Evolutionary conservation across 805 yeast genomes (phyloP), one percentile per base, ranked within the genome.

Genomic region (Wickerhamomyces silvicola): DNA sequence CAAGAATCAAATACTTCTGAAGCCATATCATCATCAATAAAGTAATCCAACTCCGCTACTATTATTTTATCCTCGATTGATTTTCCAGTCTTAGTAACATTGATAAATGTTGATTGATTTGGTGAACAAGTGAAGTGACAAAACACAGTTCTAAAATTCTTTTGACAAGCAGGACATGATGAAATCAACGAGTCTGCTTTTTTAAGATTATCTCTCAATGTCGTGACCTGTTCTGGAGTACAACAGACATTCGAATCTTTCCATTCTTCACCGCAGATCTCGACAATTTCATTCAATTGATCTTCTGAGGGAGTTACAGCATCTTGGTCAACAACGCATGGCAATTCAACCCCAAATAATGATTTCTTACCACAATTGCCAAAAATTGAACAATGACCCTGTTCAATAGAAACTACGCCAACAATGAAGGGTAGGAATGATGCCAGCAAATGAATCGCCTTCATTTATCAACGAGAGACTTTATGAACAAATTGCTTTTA

Each of bases 91-190:
- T 64, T 67, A 0, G 84, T 75, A 15, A 90, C 74, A 43, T 84
- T 71, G 10, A 87, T 68, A 57, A 86, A 90, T 10, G 62, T 56
- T 0, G 85, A 68, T 57, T 90, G 97, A 45, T 82, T 62, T 1
- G 95, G 79, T 4, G 95, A 82, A 57, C 98, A 90, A 1, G 96
- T 81, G 57, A 92, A 87, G 24, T 78, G 75, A 60, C 90, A 92
- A 51, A 86, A 86, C 43, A 88, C 65, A 46, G 81, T 82, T 48
- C 75, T 75, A 56, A 90, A 90, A 63, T 90, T 90, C 56, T 75
- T 77, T 36, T 72, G 66, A 55, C 98, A 90, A 0, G 98, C 97
- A 3, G 97, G 97, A 56, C 98, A 82, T 3, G 95, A 81, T 4
- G 94, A 80, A 30, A 88, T 80, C 36, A 85, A 54, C 2, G 84